phyloP scores from a whole-genome alignment of 1,139 yeast species.

The Citeromyces siamensis region DNA sequence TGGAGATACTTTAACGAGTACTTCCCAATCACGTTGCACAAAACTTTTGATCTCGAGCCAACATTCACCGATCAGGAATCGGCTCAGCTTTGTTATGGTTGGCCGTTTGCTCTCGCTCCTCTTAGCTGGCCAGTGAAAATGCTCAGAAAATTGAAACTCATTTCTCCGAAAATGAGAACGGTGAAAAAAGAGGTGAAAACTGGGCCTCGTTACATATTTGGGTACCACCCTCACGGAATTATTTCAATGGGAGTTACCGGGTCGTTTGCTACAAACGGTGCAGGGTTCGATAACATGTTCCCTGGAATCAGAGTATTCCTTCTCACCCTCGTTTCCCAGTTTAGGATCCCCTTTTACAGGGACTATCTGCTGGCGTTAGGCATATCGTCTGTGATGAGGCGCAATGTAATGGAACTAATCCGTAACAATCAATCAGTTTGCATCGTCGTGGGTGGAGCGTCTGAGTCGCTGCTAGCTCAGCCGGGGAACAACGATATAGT shows the following conservation, averaged over 20 bases:
- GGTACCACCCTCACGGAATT: constrained; percentile 96
- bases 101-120: constrained; percentile 5
- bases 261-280: constrained; percentile 72
- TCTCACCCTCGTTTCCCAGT: constrained; percentile 75
- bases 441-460: constrained; percentile 93
- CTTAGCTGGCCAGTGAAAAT: constrained; percentile 4
- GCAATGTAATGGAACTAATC: constrained; percentile 56
- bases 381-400: constrained; percentile 71
- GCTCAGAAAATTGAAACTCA: background rate
- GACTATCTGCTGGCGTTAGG: constrained; percentile 80
- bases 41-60: constrained; percentile 62
- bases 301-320: constrained; percentile 78
- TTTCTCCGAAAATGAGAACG: constrained; percentile 5
- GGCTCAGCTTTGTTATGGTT: constrained; percentile 5
- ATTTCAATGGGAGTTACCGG: constrained; percentile 91
- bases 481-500: constrained; percentile 55
- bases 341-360: constrained; percentile 76
- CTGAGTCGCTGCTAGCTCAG: constrained; percentile 67
- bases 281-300: constrained; percentile 50
- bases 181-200: constrained; percentile 23
- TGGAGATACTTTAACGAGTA: constrained; percentile 72
- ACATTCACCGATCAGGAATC: constrained; percentile 33
- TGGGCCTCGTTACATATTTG: constrained; percentile 80
- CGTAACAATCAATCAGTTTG: constrained; percentile 65
- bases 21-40: constrained; percentile 72